These are phyloP conservation scores for Penicillium vulpinum DNA, from an alignment of 2,329 filamentous ascomycete species.

Conservation along the genomic window DNA sequence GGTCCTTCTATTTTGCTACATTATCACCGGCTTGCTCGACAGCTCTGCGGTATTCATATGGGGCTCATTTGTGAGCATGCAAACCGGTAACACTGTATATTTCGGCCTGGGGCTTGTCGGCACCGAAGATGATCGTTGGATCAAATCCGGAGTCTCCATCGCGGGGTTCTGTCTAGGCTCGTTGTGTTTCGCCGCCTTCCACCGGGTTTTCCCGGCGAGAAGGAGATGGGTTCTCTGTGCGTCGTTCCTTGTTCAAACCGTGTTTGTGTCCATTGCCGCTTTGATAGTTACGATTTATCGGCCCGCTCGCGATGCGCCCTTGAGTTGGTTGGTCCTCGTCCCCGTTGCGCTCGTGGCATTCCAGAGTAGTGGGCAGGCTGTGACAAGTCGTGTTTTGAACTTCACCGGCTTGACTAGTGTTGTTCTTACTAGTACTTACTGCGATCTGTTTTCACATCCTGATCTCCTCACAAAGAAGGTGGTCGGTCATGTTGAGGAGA, in stretches of 20 bases:
- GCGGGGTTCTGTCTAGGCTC: slow-evolving; percentile 70
- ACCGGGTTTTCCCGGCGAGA: slow-evolving; percentile 53
- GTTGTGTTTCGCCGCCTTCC: slow-evolving; percentile 68
- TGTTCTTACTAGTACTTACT: slow-evolving; percentile 79
- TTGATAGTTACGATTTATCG: slow-evolving; percentile 54
- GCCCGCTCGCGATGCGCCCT: slow-evolving; percentile 45
- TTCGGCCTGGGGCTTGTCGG: slow-evolving; percentile 67
- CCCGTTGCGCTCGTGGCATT: slow-evolving; percentile 72
- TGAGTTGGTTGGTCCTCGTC: slow-evolving; percentile 60
- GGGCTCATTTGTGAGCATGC: slow-evolving; percentile 82
- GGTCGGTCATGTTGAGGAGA: slow-evolving; percentile 52
- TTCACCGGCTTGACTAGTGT: slow-evolving; percentile 73
- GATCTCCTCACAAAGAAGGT: slow-evolving; percentile 46
- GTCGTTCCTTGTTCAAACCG: slow-evolving; percentile 57
- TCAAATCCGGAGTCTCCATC: slow-evolving; percentile 71
- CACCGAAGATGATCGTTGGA: slow-evolving; percentile 60
- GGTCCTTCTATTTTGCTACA: slow-evolving; percentile 69
- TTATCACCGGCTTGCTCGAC: slow-evolving; percentile 76
- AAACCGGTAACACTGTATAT: slow-evolving; percentile 82
- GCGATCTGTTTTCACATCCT: slow-evolving; percentile 71
- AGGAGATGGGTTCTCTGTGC: slow-evolving; percentile 47
- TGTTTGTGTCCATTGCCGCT: slow-evolving; percentile 55
- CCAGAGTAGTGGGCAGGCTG: slow-evolving; percentile 75
- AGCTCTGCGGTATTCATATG: slow-evolving; percentile 74
- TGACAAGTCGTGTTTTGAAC: slow-evolving; percentile 69